These are phyloP conservation scores for Thinopyrum elongatum DNA, from an alignment of 176 grass and related monocot species.

Conservation along the genomic window DNA sequence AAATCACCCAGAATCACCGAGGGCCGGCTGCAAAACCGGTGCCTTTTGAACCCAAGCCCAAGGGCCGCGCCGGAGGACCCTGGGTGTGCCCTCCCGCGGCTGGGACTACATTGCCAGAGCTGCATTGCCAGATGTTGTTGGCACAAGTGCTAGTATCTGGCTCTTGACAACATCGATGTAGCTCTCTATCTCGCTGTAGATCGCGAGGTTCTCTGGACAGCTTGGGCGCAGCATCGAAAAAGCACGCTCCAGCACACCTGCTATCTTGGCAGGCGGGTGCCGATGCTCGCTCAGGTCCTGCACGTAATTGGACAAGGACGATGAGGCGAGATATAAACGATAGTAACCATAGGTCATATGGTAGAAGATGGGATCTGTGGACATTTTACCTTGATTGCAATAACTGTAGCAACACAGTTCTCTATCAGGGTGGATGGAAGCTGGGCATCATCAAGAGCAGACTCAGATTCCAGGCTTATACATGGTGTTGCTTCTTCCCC, in stretches of 20 bases:
- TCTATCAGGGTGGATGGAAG: constrained; percentile 37
- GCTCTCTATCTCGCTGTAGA: constrained; percentile 58
- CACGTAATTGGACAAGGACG: constrained; percentile 5
- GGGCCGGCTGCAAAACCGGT: background rate
- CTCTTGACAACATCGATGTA: constrained; percentile 46
- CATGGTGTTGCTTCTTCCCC: background rate
- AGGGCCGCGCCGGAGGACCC: background rate
- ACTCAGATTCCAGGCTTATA: constrained; percentile 3
- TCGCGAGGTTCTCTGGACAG: constrained; percentile 35
- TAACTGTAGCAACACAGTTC: constrained; percentile 41
- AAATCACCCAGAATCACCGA: background rate
- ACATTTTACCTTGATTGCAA: constrained; percentile 57
- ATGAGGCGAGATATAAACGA: background rate
- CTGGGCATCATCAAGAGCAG: background rate
- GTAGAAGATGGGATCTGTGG: background rate
- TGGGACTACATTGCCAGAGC: constrained; percentile 13
- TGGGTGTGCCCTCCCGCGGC: background rate
- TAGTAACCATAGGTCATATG: background rate
- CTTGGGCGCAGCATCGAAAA: constrained; percentile 43
- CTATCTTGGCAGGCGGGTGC: constrained; percentile 34
- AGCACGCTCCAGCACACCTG: constrained; percentile 47
- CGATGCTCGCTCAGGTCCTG: constrained; percentile 42
- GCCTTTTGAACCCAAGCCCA: too few species aligned
- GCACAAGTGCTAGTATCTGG: constrained; percentile 73
- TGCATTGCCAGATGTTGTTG: constrained; percentile 35